phyloP scores from a whole-genome alignment of 306 rosid genomes.

The Vachellia collinsii region DNA sequence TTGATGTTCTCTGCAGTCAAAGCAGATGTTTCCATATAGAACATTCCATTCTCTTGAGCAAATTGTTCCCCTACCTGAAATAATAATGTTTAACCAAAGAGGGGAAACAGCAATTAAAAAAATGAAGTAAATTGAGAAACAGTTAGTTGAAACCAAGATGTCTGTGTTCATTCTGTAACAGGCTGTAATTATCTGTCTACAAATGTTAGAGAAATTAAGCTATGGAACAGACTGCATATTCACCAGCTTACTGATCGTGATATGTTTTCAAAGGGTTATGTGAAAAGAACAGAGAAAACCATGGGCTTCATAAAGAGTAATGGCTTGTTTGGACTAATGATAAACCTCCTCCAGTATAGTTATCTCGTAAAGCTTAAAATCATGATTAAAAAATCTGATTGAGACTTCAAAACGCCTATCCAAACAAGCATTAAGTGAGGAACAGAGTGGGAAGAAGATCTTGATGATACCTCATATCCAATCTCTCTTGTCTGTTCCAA shows the following conservation, averaged over 20 bases:
- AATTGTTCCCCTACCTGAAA: constrained; percentile 75
- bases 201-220: neutral
- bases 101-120: neutral
- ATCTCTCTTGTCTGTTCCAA: constrained; percentile 74
- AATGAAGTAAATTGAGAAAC: constrained; percentile 10
- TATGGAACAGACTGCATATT: neutral
- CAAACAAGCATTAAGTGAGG: neutral
- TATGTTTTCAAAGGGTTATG: constrained; percentile 21
- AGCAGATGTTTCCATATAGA: constrained; percentile 88
- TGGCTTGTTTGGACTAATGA: no score
- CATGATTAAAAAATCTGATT: no score
- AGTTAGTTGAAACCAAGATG: neutral
- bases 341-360: no score
- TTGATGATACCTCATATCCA: constrained; percentile 57
- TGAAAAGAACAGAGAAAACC: neutral
- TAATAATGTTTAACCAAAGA: neutral
- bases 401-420: no score
- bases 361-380: no score
- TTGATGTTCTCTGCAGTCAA: constrained; percentile 73
- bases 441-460: constrained; percentile 1
- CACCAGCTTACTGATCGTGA: neutral
- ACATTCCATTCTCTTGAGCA: constrained; percentile 84
- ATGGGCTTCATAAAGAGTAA: neutral
- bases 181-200: neutral
- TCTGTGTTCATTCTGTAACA: neutral